Base-by-base conservation (phyloP, 352 stramenopile species). In the Blastocystis sp. region DNA sequence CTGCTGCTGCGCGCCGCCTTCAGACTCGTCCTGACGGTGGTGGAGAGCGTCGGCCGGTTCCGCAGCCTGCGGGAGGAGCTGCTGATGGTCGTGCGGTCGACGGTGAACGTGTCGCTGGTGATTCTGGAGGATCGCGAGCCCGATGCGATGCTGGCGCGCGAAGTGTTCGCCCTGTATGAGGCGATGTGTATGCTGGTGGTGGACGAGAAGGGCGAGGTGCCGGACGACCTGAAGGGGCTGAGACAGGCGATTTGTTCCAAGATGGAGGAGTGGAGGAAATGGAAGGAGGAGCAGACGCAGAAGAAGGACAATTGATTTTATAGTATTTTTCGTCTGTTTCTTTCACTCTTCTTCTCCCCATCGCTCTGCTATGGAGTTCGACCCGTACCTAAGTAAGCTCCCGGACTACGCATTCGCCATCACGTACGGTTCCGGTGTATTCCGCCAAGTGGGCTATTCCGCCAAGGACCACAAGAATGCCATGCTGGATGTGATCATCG, bases 401-500 rank as follows among this genome's bases (percentile, higher is more conserved):
- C 74, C 74, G 1, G 52, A 84, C 21, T 84, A 84, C 23, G 74
- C 67, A 17, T 84, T 84, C 48, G 74, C 74, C 17, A 66, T 84
- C 14, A 84, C 74, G 38, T 84, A 84, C 61, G 74, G 74, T 21
- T 84, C 74, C 9, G 74, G 74, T 41, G 74, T 84, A 28, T 84
- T 84, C 34, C 48, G 19, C 23, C 74, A 84, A 62, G 60, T 67
- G 52, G 74, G 74, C 34, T 84, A 84, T 69, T 84, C 74, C 38
- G 56, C 23, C 34, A 84, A 84, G 74, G 74, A 84, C 21, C 34
- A 70, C 23, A 66, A 67, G 34, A 84, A 84, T 70, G 74, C 74
- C 40, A 84, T 84, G 74, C 61, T 84, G 21, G 74, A 84, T 52
- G 74, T 84, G 19, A 84, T 84, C 61, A 60, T 84, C 40, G 74